Evolutionary conservation across 2,329 filamentous ascomycete genomes (phyloP), one percentile per base, ranked within the genome.

Genomic region (Exophiala spinifera): DNA sequence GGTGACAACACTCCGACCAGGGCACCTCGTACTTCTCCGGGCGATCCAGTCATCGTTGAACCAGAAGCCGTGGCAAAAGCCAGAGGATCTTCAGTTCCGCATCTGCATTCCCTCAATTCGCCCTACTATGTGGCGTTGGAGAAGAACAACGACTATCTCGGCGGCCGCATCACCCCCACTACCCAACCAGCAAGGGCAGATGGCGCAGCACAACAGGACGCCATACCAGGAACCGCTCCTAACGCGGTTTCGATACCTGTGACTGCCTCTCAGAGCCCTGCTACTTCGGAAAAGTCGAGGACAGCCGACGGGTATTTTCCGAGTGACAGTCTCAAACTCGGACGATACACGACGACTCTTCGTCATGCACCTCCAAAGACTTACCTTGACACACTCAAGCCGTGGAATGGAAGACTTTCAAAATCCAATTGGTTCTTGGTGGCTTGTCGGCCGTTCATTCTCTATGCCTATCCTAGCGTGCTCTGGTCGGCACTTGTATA

Each of bases 401-500:
- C 87, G 0, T 95, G 81, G 75, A 86, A 90, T 63, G 91, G 92
- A 1, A 83, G 90, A 11, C 81, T 97, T 10, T 82, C 83, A 46
- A 77, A 84, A 13, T 90, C 95, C 65, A 86, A 77, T 8, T 97
- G 91, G 91, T 70, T 86, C 67, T 86, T 85, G 56, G 89, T 89
- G 15, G 86, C 87, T 51, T 40, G 87, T 4, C 81, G 92, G 1
- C 94, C 92, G 0, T 89, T 97, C 57, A 83, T 96, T 44, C 79
- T 97, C 1, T 95, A 86, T 64, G 82, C 86, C 1, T 96, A 97
- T 66, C 94, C 94, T 0, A 83, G 88, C 0, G 88, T 97, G 1
- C 79, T 96, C 7, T 97, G 91, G 92, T 92, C 89, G 4, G 77
- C 90, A 0, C 77, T 88, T 0, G 83, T 96, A 3, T 97, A 97